Evolutionary conservation across 192 early-diverging fungal species (phyloP), one percentile per base, ranked within the genome.

Genomic region (Phlyctochytrium arcticum): DNA sequence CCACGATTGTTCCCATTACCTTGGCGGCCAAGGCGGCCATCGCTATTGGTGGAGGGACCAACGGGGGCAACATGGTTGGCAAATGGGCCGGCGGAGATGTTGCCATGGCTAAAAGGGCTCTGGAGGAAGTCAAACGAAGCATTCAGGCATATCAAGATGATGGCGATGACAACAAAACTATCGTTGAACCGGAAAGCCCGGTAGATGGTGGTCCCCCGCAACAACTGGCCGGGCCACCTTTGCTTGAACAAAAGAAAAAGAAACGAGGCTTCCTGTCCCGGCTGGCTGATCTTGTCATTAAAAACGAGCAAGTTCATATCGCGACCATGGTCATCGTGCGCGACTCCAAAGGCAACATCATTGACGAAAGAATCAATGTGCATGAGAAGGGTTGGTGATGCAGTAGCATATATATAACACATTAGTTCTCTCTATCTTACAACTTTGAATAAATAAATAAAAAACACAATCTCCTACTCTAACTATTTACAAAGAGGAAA

Each of bases 401-500:
- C 1, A 24, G 50, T n/a, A 53, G 50, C 50, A 19, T 53, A 0
- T 44, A 19, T 44, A n/a, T 19, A 44, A n/a, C 39, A 44, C 12
- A 44, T 44, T 44, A 42, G 21, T 44, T 44, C 1, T 2, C 39
- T 44, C 39, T 44, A 44, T 44, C 12, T 44, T n/a, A 12, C 12
- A 44, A 44, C 21, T 12, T 44, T 19, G 12, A 44, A 44, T 44
- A 44, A 44, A 44, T 44, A 44, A 19, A 12, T 19, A 44, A 44
- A n/a, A n/a, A 44, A 2, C 39, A 12, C 21, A 44, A 44, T 19
- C 12, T 2, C 12, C 21, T 44, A 53, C 12, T 26, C 29, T 53
- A 53, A 15, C 15, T 15, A 53, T 30, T 53, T 30, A 95, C 88
- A 68, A 95, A 86, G 57, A 85, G 88, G 79, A 95, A 98, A 80